These are phyloP conservation scores for Xylaria castorea DNA, from an alignment of 495 filamentous ascomycete species.

Conservation along the genomic window DNA sequence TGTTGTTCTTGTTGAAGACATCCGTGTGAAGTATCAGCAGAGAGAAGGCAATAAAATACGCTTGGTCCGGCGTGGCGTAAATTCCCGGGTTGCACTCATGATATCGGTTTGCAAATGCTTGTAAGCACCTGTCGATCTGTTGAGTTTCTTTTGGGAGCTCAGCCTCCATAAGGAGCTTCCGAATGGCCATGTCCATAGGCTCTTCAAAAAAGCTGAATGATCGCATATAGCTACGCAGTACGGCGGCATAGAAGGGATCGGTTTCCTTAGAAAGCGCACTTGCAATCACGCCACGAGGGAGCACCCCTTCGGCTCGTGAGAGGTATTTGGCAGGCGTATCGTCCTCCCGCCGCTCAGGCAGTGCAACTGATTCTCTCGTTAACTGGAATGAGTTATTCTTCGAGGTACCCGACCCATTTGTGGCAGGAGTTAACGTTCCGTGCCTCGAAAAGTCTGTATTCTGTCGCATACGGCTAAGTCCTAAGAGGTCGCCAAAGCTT, in stretches of 20 bases:
- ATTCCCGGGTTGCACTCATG: constrained; percentile 98
- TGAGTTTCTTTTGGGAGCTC: constrained; percentile 97
- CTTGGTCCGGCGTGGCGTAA: constrained; percentile 89
- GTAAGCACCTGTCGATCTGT: constrained; percentile 93
- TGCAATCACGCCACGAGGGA: constrained; percentile 80
- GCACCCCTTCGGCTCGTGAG: constrained; percentile 75
- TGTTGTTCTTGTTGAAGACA: constrained; percentile 99
- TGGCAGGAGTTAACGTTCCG: constrained; percentile 67
- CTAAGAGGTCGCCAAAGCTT: constrained; percentile 89
- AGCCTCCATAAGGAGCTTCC: constrained; percentile 95
- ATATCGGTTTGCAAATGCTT: constrained; percentile 95
- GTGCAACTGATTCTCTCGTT: constrained; percentile 63
- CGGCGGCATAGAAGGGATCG: constrained; percentile 81
- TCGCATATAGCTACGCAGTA: constrained; percentile 92
- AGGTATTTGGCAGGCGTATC: constrained; percentile 93
- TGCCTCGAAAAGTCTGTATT: constrained; percentile 72
- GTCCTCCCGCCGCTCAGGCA: constrained; percentile 82
- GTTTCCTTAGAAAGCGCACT: constrained; percentile 81
- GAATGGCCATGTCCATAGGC: constrained; percentile 95
- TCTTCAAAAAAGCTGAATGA: constrained; percentile 93
- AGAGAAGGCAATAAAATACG: constrained; percentile 97
- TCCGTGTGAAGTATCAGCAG: constrained; percentile 96
- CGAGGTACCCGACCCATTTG: constrained; percentile 69
- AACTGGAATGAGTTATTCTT: constrained; percentile 75
- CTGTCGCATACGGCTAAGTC: constrained; percentile 75